Base-by-base conservation (phyloP, 805 yeast genomes). In the Metschnikowia matae region DNA sequence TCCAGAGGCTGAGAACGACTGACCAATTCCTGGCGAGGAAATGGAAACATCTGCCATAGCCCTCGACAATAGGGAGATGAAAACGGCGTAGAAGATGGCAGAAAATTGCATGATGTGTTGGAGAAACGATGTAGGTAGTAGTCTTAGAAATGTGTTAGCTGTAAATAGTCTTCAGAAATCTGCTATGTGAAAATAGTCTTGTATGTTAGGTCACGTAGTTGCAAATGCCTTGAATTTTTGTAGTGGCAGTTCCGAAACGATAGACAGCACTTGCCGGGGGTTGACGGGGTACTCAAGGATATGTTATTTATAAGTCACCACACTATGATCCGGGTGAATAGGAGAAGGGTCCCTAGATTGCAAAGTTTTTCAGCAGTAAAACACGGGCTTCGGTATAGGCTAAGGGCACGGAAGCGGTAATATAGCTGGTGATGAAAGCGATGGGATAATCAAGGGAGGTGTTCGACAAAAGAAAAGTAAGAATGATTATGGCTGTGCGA, bases 41-140 rank as follows among this genome's bases (percentile, higher is more conserved):
- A 83, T 57, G 3, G 66, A 62, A 38, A 83, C 77, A 60, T 81
- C 85, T 2, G 80, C 85, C 13, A 55, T 42, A n/a, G 61, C 73
- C 17, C 37, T 42, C 34, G 49, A 49, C 34, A 53, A 44, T 18
- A 56, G 48, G 49, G 51, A 23, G 21, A 46, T 35, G 7, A 40
- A 31, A n/a, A 57, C 32, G 7, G 51, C 26, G 38, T 48, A 33
- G 48, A 51, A 55, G 14, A 53, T 47, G 17, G 51, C 17, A 23
- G 33, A 40, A 36, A 55, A 20, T n/a, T 53, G 55, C 59, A 55
- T 55, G 39, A 23, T 21, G 15, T 23, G 35, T n/a, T 29, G 11
- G 29, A 26, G 29, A 26, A 26, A 26, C 29, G 29, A 15, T 14
- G 15, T 23, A 13, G 11, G 6, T 26, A 23, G 32, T 10, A 26